Base-by-base conservation (phyloP, 345 rosid species). In the Lepidium africanum region DNA sequence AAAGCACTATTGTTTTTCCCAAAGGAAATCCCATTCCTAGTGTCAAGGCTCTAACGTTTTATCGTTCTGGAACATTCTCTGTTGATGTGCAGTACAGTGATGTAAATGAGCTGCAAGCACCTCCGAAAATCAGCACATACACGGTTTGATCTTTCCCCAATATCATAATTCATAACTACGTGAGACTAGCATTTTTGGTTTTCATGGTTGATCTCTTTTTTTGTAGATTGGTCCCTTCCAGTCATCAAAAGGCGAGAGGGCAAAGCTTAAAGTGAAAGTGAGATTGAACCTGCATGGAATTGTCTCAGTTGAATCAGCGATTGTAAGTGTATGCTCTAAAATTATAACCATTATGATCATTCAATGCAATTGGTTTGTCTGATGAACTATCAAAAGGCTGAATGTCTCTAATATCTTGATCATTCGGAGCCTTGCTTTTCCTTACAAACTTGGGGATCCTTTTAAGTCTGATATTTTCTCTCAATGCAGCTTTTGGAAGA, bases 161-260 rank as follows among this genome's bases (percentile, higher is more conserved):
- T 71, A 10, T 36, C 10, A 32, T 53, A 25, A 9, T 12, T 36
- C 10, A 32, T 53, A 25, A 11, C 15, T 48, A 16, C 9, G 19
- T 59, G 60, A 58, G 23, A 71, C 64, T 70, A 46, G 25, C 8
- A 13, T 11, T 73, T 56, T 59, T 51, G 62, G 36, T 73, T 59
- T 30, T 73, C 7, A 61, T 27, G 17, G 52, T 77, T 76, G 13
- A n/a, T 39, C 27, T 56, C 59, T 17, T 42, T 16, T n/a, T 73
- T 48, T 65, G 72, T 80, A 91, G 99, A 84, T 94, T 38, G 99
- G 97, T 62, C 99, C 99, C 65, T 89, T 94, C 81, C 96, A 90
- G 69, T 77, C 85, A 55, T 59, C 82, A 15, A 86, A 84, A 71
- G 80, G 77, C 69, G 96, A 93, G 55, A 76, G 88, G 38, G 88